Evolutionary conservation across 2,329 filamentous ascomycete species (phyloP).

Genomic region (Ceratocystis papillata): DNA sequence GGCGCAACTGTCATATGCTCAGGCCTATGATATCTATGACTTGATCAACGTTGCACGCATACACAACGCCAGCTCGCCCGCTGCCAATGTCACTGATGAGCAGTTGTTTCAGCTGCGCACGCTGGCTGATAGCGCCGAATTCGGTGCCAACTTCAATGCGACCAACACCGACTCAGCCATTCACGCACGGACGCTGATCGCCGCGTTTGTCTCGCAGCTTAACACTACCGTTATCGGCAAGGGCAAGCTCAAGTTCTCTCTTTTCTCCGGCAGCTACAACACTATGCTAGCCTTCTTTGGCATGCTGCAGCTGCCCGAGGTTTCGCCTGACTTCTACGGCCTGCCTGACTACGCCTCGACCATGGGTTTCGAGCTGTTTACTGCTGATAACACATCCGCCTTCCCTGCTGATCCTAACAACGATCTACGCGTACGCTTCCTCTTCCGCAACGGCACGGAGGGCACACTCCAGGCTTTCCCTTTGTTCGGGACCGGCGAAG

Average conservation of each 20-base stretch:
- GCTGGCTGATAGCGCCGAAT: slow-evolving; percentile 31
- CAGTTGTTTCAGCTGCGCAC: slow-evolving; percentile 31
- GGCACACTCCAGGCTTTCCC: slow-evolving; percentile 29
- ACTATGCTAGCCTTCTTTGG: slow-evolving; percentile 34
- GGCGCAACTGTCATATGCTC: slow-evolving; percentile 31
- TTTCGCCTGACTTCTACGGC: slow-evolving; percentile 30
- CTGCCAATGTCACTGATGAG: slow-evolving; percentile 30
- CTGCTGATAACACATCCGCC: slow-evolving; percentile 24
- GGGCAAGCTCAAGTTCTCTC: slow-evolving; percentile 32
- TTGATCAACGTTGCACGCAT: slow-evolving; percentile 32
- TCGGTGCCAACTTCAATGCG: slow-evolving; percentile 30
- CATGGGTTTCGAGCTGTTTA: slow-evolving; percentile 33
- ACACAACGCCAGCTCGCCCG: slow-evolving; percentile 29
- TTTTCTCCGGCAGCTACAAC: slow-evolving; percentile 32
- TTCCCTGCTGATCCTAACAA: slow-evolving; percentile 28
- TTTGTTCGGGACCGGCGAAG: slow-evolving; percentile 29
- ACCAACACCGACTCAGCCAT: slow-evolving; percentile 30
- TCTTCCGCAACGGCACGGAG: slow-evolving; percentile 32
- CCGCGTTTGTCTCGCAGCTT: slow-evolving; percentile 30
- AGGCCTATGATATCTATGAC: slow-evolving; percentile 33
- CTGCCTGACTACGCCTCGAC: slow-evolving; percentile 33
- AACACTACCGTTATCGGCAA: slow-evolving; percentile 30
- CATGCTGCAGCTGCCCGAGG: slow-evolving; percentile 28
- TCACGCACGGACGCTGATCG: slow-evolving; percentile 30
- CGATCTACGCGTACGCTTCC: slow-evolving; percentile 31